Evolutionary conservation across 768 basidiomycete species (phyloP).

Genomic region (Mrakia hoshinonis): DNA sequence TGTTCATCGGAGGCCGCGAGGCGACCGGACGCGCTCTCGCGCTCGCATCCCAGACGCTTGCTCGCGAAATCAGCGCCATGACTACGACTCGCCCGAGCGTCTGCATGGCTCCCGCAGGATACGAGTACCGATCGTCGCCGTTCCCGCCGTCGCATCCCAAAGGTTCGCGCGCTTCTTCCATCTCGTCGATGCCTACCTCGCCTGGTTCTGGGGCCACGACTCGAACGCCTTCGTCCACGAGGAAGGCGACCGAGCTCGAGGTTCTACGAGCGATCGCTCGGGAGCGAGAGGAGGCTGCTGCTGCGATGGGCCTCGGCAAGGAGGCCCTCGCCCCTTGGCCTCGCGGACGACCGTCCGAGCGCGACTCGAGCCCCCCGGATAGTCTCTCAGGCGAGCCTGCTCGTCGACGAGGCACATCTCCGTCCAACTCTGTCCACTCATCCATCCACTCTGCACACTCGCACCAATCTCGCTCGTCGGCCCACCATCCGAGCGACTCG

Average conservation of each 20-base stretch:
- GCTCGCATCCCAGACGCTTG: conserved; percentile 68
- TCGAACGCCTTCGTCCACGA: conserved; percentile 7
- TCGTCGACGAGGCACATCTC: conserved; percentile 3
- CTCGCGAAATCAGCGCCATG: conserved; percentile 55
- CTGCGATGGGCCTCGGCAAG: conserved; percentile 8
- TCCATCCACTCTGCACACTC: conserved; percentile 16
- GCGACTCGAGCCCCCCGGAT: background rate
- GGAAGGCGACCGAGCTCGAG: conserved; percentile 22
- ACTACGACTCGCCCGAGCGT: conserved; percentile 29
- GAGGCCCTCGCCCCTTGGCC: conserved; percentile 12
- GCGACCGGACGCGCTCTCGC: conserved; percentile 46
- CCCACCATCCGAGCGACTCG: conserved; percentile 8
- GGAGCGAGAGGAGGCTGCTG: conserved; percentile 13
- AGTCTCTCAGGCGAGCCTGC: conserved; percentile 4
- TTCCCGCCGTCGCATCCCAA: background rate
- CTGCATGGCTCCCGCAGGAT: conserved; percentile 20
- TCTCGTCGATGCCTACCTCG: conserved; percentile 45
- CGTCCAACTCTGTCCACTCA: conserved; percentile 21
- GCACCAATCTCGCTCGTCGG: conserved; percentile 1
- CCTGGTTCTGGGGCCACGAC: conserved; percentile 76
- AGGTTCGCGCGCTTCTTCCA: conserved; percentile 8
- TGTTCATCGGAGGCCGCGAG: conserved; percentile 13
- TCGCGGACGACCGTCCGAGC: conserved; percentile 20
- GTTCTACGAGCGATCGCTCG: background rate
- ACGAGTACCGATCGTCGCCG: conserved; percentile 40